Evolutionary conservation across 108 stramenopile species (phyloP).

Genomic region (Aureococcus anophagefferens): DNA sequence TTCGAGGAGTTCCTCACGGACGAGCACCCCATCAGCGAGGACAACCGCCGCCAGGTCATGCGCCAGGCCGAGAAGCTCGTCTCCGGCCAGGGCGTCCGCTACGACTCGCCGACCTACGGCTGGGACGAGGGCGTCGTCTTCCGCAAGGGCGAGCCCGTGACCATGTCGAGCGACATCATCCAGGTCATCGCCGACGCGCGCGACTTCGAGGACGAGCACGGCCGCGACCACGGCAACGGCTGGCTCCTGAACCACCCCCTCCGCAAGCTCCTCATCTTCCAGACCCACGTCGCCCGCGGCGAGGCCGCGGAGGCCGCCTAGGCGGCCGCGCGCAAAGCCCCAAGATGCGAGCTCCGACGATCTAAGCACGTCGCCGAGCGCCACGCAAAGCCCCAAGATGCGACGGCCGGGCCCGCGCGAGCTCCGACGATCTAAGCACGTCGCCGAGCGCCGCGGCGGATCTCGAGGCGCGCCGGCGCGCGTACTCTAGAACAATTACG

Average conservation of each 20-base stretch:
- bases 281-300: constrained; percentile 16
- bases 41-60: neutral
- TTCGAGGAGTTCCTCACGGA: too few species aligned
- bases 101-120: constrained; percentile 41
- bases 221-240: constrained; percentile 62
- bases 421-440: too few species aligned
- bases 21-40: too few species aligned
- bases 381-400: too few species aligned
- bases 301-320: too few species aligned
- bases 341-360: too few species aligned
- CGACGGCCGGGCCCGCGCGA: too few species aligned
- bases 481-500: too few species aligned
- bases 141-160: constrained; percentile 36
- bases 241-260: constrained; percentile 61
- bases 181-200: constrained; percentile 43
- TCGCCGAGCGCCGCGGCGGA: too few species aligned
- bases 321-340: too few species aligned
- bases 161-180: constrained; percentile 20
- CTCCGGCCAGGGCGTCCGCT: neutral
- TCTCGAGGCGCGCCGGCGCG: too few species aligned
- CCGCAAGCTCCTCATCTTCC: constrained; percentile 57
- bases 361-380: too few species aligned
- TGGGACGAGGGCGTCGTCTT: constrained; percentile 49
- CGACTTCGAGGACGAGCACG: constrained; percentile 52
- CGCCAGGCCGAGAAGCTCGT: neutral